Evolutionary conservation across 164 flowering plant genomes (phyloP), one percentile per base, ranked within the genome.

Genomic region (Annona cherimola): DNA sequence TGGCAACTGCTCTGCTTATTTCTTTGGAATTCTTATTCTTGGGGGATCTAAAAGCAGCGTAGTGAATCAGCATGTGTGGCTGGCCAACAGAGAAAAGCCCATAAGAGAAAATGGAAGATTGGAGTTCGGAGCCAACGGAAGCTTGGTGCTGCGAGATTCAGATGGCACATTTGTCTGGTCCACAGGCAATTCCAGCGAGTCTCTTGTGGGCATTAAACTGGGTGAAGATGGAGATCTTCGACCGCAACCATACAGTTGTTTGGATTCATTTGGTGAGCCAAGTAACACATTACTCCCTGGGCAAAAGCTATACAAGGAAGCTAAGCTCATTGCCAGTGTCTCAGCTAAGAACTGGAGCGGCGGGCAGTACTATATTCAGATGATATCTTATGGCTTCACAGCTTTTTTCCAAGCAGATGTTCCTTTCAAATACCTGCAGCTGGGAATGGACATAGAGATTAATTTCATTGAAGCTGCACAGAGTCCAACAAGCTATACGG

Each of bases 141-240:
- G 75, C 68, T 69, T 84, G 66, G 75, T 74, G 19, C 44, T 81
- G 44, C 40, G 14, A 55, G 78, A 81, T 73, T 66, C 65, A 8
- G 79, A 80, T 69, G 82, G 82, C 1, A 35, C 45, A 6, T 8
- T 59, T 0, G 82, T 69, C 54, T 84, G 86, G 86, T 76, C 81
- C 0, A 72, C 83, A 0, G 69, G 69, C 62, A 78, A 83, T 1
- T 20, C 66, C 14, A 67, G 75, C 2, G 71, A 74, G 18, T 71
- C 78, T 11, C 79, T 84, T 16, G 63, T 42, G 0, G 75, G 79
- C 41, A 26, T 81, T 54, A 71, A 46, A 4, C 42, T 81, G 20
- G 55, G 42, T 2, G 67, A 60, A 44, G 9, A 60, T 14, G 83
- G 81, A n/a, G 76, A 77, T 63, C n/a, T 76, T 26, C 55, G 75